phyloP scores from a whole-genome alignment of 2,329 filamentous ascomycete genomes.

The Sarocladium brachiariae region DNA sequence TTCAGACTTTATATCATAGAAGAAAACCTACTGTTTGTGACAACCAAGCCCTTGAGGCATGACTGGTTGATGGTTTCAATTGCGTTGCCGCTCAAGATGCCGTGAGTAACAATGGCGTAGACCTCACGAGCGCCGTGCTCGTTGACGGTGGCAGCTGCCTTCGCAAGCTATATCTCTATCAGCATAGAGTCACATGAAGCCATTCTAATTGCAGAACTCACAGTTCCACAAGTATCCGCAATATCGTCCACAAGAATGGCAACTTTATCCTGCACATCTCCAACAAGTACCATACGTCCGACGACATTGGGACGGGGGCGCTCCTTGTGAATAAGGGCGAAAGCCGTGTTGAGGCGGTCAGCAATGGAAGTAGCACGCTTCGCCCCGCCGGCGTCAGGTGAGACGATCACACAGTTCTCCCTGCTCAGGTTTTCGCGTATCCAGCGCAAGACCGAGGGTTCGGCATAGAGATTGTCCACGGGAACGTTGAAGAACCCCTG shows the following conservation, averaged over 20 bases:
- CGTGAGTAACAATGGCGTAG: conserved; percentile 92
- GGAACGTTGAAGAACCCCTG: conserved; percentile 90
- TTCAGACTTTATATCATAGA: conserved; percentile 8
- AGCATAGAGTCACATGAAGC: conserved; percentile 5
- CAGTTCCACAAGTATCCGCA: conserved; percentile 89
- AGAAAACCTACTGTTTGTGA: conserved; percentile 65
- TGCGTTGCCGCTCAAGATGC: conserved; percentile 81
- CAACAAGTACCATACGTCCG: conserved; percentile 88
- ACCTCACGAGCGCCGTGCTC: conserved; percentile 81
- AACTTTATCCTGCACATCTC: conserved; percentile 82
- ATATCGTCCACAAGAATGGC: conserved; percentile 97
- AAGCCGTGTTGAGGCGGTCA: conserved; percentile 81
- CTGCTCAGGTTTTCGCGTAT: conserved; percentile 79
- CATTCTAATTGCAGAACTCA: conserved; percentile 16
- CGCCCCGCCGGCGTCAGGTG: conserved; percentile 87
- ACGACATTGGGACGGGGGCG: conserved; percentile 80
- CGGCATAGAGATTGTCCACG: conserved; percentile 78
- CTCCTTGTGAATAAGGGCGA: conserved; percentile 96
- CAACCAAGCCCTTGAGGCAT: conserved; percentile 69
- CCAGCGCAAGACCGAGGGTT: conserved; percentile 87
- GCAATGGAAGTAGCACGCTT: conserved; percentile 92
- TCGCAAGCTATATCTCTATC: conserved; percentile 40
- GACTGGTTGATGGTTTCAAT: conserved; percentile 81
- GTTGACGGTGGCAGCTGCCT: conserved; percentile 84
- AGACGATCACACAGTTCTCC: conserved; percentile 86